Percentiles rank a stretch among this genome's conserved stretches.
Evolutionary conservation across 2,329 filamentous ascomycete species (phyloP).

Genomic region (Anthostomella pinea): DNA sequence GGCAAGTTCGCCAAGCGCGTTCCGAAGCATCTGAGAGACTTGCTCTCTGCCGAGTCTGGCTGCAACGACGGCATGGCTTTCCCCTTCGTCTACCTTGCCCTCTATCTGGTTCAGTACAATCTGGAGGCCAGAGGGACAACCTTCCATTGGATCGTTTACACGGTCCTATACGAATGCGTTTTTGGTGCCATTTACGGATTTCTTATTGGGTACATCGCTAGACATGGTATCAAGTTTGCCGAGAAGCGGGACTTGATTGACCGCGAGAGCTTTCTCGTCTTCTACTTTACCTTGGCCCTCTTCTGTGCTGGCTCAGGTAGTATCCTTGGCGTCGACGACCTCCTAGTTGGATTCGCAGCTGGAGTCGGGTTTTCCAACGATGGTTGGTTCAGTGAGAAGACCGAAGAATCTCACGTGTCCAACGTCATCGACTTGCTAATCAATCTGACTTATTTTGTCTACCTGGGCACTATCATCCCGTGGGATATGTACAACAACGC

Average conservation of each 20-base stretch:
- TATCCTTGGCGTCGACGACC: conserved; percentile 85
- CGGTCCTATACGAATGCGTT: conserved; percentile 91
- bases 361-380: conserved; percentile 99
- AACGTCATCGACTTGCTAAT: conserved; percentile 98
- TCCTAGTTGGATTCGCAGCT: conserved; percentile 90
- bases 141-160: conserved; percentile 85
- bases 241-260: conserved; percentile 86
- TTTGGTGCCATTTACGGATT: conserved; percentile 91
- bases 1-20: conserved; percentile 98
- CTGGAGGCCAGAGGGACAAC: conserved; percentile 66
- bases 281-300: conserved; percentile 94
- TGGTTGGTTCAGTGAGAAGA: conserved; percentile 98
- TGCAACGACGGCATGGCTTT: conserved; percentile 99
- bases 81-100: conserved; percentile 88
- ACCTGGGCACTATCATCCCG: conserved; percentile 93
- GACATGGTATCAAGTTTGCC: conserved; percentile 84
- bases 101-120: conserved; percentile 85
- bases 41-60: conserved; percentile 93
- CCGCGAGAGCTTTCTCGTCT: conserved; percentile 94
- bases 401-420: conserved; percentile 96
- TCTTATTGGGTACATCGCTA: conserved; percentile 79
- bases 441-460: conserved; percentile 98
- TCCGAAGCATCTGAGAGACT: conserved; percentile 92
- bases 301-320: conserved; percentile 95
- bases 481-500: conserved; percentile 87